Base-by-base conservation (phyloP, 2,329 filamentous ascomycete species). In the Aspergillus quadricinctus region DNA sequence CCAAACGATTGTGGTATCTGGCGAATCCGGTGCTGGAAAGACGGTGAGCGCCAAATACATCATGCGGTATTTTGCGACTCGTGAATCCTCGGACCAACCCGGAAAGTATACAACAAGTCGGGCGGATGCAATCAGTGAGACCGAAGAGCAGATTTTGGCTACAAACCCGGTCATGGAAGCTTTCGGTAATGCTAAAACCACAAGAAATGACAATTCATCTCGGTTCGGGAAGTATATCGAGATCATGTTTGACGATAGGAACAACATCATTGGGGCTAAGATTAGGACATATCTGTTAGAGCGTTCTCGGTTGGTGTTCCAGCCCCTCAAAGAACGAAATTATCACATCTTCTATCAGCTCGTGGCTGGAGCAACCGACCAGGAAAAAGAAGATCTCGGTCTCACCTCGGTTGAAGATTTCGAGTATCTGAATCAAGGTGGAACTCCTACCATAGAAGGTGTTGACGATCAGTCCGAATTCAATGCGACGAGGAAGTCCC, bases 121-220 rank as follows among this genome's bases (percentile, higher is more conserved):
- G 66, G 78, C 78, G 41, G 85, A 87, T 68, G 88, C 90, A 57
- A 97, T 97, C 88, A 97, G 92, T 74, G 90, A 97, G 80, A 99
- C 94, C 1, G 94, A 99, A 77, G 93, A 99, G 79, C 92, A 96
- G 74, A 99, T 99, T 71, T 80, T 99, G 64, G 94, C 94, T 29
- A 99, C 94, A 53, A 99, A 99, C 74, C 94, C 94, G 41, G 96
- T 99, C 73, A 99, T 99, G 94, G 94, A 99, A 84, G 93, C 94
- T 35, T 99, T 99, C 71, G 94, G 94, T 73, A 99, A 99, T 79
- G 94, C 94, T 54, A 99, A 99, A 80, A 99, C 94, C n/a, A 99
- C 94, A 10, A 85, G 94, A 73, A 99, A 99, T 78, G 94, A 99
- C 78, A 99, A 99, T 78, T 99, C 94, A 48, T 99, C 94, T 45